These are phyloP conservation scores for Calocybe indica DNA, from an alignment of 768 basidiomycete species.

Conservation along the genomic window DNA sequence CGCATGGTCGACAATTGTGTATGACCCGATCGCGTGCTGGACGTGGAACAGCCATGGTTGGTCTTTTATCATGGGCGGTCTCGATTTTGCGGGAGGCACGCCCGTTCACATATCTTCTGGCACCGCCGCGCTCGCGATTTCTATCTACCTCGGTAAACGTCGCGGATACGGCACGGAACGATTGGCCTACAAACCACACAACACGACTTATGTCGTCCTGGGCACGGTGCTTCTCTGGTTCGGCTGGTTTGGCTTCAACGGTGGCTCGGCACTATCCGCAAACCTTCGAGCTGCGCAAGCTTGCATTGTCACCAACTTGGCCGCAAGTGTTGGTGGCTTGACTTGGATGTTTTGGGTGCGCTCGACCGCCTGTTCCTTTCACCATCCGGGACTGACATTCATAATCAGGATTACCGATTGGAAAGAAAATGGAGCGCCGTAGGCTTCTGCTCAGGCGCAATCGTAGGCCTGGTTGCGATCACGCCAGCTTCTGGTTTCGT, in stretches of 20 bases:
- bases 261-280: constrained; percentile 84
- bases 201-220: constrained; percentile 88
- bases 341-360: constrained; percentile 89
- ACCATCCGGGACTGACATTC: background rate
- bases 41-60: constrained; percentile 83
- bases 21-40: constrained; percentile 95
- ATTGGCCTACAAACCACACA: constrained; percentile 90
- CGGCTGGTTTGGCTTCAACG: constrained; percentile 95
- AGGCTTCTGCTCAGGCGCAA: constrained; percentile 94
- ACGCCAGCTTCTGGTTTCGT: constrained; percentile 84
- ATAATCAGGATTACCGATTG: constrained; percentile 74
- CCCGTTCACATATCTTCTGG: constrained; percentile 97
- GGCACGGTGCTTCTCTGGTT: constrained; percentile 95
- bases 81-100: constrained; percentile 93
- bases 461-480: constrained; percentile 85
- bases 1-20: constrained; percentile 82
- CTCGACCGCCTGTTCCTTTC: background rate
- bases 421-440: constrained; percentile 92
- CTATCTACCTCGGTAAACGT: constrained; percentile 85
- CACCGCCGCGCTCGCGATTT: constrained; percentile 85
- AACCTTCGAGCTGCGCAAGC: constrained; percentile 86
- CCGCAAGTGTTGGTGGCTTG: constrained; percentile 81
- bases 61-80: constrained; percentile 75
- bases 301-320: constrained; percentile 90
- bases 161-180: constrained; percentile 88